These are phyloP conservation scores for Penicillium decumbens DNA, from an alignment of 2,329 filamentous ascomycete species.

Conservation along the genomic window DNA sequence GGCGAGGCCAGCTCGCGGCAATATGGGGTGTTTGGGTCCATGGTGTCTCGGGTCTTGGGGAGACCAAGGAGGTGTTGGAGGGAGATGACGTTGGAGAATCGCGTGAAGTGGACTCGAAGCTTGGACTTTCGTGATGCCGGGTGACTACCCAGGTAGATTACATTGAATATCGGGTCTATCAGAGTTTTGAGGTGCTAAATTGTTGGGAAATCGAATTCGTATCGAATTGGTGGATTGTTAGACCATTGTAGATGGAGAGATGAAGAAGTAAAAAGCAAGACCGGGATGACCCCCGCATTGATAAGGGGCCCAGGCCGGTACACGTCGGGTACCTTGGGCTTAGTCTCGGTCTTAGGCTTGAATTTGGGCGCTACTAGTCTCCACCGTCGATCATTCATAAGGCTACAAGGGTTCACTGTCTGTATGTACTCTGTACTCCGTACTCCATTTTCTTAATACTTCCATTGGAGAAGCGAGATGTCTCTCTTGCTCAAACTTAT, in stretches of 20 bases:
- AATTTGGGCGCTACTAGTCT: not conserved
- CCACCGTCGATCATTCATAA: not conserved
- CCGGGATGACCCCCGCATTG: conserved; percentile 2
- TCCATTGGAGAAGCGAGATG: too few species aligned
- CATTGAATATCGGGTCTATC: not conserved
- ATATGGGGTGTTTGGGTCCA: conserved; percentile 31
- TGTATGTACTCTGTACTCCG: not conserved
- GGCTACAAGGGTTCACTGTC: not conserved
- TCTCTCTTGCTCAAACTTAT: too few species aligned
- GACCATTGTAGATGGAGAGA: not conserved
- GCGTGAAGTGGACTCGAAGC: not conserved
- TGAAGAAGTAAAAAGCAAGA: not conserved
- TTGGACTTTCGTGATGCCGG: conserved; percentile 1
- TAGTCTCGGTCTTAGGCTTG: not conserved
- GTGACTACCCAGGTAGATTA: not conserved
- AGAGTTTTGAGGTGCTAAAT: not conserved
- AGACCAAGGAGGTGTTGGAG: conserved; percentile 11
- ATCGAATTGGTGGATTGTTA: not conserved
- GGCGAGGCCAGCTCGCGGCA: conserved; percentile 52
- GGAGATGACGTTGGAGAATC: conserved; percentile 5
- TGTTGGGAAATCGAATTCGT: not conserved
- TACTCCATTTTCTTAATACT: too few species aligned
- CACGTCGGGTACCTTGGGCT: not conserved
- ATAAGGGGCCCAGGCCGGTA: not conserved
- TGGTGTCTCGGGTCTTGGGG: conserved; percentile 2